A percentile compares a stretch with the other conserved stretches of the same genome.
phyloP scores from a whole-genome alignment of 257 asterid genomes.

The Cynanchum wilfordii region DNA sequence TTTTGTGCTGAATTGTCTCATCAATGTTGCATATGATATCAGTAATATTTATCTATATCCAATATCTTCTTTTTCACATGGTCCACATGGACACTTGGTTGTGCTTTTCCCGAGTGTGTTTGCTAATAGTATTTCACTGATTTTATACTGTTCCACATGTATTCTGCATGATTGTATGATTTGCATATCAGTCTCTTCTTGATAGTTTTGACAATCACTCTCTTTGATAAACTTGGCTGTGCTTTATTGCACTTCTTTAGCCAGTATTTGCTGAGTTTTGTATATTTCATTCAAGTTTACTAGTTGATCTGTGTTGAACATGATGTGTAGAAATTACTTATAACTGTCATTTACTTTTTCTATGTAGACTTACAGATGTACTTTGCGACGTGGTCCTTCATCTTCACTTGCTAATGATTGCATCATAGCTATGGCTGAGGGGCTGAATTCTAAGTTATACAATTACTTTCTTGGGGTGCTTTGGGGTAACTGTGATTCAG shows the following conservation, averaged over 20 bases:
- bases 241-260: neutral
- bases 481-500: constrained; percentile 59
- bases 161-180: neutral
- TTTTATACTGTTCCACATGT: neutral
- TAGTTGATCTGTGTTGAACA: constrained; percentile 11
- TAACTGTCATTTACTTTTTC: constrained; percentile 4
- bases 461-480: constrained; percentile 65
- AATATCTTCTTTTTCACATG: neutral
- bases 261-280: neutral
- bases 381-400: constrained; percentile 70
- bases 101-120: neutral
- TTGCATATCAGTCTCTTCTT: neutral
- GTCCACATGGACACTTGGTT: neutral
- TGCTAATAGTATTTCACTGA: neutral
- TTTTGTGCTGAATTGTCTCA: neutral
- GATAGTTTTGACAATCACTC: neutral
- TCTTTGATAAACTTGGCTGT: neutral
- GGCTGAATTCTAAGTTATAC: constrained; percentile 58
- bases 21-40: neutral
- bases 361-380: constrained; percentile 70
- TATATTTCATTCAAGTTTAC: neutral
- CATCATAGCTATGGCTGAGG: constrained; percentile 77
- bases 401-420: constrained; percentile 83
- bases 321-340: constrained; percentile 18
- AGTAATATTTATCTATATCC: neutral